Evolutionary conservation across 257 asterid species (phyloP).

Genomic region (Solanum pennellii): DNA sequence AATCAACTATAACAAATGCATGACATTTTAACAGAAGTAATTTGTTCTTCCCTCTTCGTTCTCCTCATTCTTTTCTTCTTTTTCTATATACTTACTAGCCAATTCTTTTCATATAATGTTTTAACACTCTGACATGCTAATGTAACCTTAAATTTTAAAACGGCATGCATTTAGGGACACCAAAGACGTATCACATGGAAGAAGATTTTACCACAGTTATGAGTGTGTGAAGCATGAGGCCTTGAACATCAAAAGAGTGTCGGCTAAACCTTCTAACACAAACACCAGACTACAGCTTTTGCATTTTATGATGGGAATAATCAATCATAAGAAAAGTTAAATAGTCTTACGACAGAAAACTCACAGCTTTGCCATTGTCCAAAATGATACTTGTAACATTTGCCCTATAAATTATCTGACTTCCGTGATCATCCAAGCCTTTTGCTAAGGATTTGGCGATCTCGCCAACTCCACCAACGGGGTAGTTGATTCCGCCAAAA

Average conservation of each 20-base stretch:
- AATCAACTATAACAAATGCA: not conserved
- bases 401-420: constrained; percentile 76
- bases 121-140: not conserved
- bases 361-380: constrained; percentile 77
- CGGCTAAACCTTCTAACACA: not conserved
- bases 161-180: not conserved
- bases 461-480: constrained; percentile 97
- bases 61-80: not conserved
- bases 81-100: not conserved
- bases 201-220: not conserved
- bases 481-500: constrained; percentile 97
- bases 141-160: not conserved
- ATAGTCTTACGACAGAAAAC: constrained; percentile 4
- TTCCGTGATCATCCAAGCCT: constrained; percentile 66
- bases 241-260: not conserved
- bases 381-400: constrained; percentile 61
- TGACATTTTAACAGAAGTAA: not conserved
- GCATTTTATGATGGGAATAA: not conserved
- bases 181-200: not conserved
- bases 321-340: not conserved
- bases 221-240: not conserved
- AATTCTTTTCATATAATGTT: not conserved
- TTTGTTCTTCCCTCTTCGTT: not conserved
- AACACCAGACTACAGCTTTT: not conserved
- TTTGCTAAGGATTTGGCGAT: constrained; percentile 82